Base-by-base conservation (phyloP, 176 grass and related monocot species). In the Raddia guianensis region DNA sequence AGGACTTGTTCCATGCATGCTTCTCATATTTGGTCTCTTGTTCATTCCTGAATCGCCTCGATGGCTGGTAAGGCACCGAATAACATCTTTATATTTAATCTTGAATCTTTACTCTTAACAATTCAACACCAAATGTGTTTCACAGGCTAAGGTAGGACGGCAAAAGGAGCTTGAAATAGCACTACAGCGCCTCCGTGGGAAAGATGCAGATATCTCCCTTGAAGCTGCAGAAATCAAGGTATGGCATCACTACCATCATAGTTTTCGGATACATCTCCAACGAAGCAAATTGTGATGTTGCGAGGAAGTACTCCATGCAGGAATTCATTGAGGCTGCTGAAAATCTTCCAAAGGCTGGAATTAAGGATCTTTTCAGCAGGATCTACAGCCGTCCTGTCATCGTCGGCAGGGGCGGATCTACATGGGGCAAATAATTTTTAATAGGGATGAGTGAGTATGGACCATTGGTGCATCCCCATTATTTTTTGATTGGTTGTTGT, bases 41-140 rank as follows among this genome's bases (percentile, higher is more conserved):
- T 92, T 89, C 79, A 92, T 92, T 52, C 83, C 86, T 12, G 90
- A 92, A 84, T 92, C 86, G 5, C 86, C 86, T 71, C 65, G 90
- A 81, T 92, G 90, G 90, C 79, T 92, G 90, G 90, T 92, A 76
- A 79, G 63, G 66, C 47, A 3, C 68, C 27, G 35, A n/a, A 50
- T 4, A 13, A 49, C 5, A 71, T 51, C 16, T 7, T 34, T 14
- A 62, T 19, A 55, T 15, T 10, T 9, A 18, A 72, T 6, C 12
- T 34, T 19, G 6, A 53, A 46, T 18, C 61, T 5, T 12, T n/a
- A n/a, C n/a, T n/a, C 6, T 21, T 53, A 47, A 46, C 27, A 66
- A 34, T 11, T 84, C 3, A 66, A 13, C 6, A 32, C 16, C 43
- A 75, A 75, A 56, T 19, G 9, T 27, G 19, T 12, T 50, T 20